Conservation (phyloP, 208 protist genomes). For the Leishmania major region DNA sequence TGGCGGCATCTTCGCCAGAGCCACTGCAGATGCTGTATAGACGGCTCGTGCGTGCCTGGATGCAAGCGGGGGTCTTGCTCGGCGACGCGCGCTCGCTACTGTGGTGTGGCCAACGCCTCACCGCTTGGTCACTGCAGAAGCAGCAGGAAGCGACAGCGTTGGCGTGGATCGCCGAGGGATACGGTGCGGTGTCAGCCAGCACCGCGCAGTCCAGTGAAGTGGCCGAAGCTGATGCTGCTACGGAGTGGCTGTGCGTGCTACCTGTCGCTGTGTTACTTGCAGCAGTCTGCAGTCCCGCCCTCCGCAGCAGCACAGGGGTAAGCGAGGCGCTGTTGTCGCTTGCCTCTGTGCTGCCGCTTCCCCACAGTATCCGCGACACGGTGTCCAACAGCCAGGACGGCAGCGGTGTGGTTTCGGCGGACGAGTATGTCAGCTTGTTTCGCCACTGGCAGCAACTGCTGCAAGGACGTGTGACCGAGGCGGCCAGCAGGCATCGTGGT, state of each 20-base stretch:
- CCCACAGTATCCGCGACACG: background rate
- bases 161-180: background rate
- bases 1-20: background rate
- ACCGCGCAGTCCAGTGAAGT: background rate
- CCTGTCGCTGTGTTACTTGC: slow-evolving; percentile 4
- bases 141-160: background rate
- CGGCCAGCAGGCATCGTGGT: background rate
- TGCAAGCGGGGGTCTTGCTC: slow-evolving; percentile 33
- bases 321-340: slow-evolving; percentile 11
- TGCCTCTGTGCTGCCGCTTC: slow-evolving; percentile 5
- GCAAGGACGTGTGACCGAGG: background rate
- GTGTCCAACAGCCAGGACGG: background rate
- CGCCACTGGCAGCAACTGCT: slow-evolving; percentile 9
- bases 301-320: background rate
- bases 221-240: background rate
- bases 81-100: slow-evolving; percentile 15
- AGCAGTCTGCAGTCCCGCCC: background rate
- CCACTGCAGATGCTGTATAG: background rate
- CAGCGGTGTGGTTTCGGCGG: background rate
- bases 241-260: slow-evolving; percentile 25
- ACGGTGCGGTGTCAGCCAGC: background rate
- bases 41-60: slow-evolving; percentile 16
- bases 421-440: slow-evolving; percentile 1
- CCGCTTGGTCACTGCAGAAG: background rate
- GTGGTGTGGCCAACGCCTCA: slow-evolving; percentile 14